Base-by-base conservation (phyloP, 1,284 basidiomycete genomes). In the Puccinia coronata region DNA sequence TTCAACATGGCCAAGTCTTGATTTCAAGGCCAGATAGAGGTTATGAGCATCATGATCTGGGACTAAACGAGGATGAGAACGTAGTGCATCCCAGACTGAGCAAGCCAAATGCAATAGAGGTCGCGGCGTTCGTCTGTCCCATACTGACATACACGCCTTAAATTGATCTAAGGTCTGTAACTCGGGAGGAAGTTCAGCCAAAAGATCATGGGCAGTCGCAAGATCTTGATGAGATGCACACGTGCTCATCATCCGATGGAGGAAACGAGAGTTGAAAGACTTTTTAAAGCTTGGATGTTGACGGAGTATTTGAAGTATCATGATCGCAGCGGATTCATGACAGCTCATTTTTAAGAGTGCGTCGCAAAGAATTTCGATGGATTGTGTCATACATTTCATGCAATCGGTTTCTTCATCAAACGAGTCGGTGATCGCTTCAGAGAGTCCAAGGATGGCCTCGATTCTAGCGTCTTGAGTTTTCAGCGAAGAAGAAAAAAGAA, bases 211-310 rank as follows among this genome's bases (percentile, higher is more conserved):
- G 28, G 77, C 77, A 41, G 28, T 34, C 20, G 43, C 25, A 12
- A 79, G 65, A 55, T 70, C 43, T 31, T 79, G 77, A 61, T 79
- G 77, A 12, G 77, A 79, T 31, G 67, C 77, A 71, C 77, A 79
- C 8, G 77, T 79, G 53, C 55, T 57, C 77, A 79, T 79, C 20
- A 79, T 23, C 18, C 36, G 63, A 53, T 71, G 77, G 28, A 79
- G 67, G 49, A 79, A 79, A 14, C 20, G 20, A 70, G 77, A 67
- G 53, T 28, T 20, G 47, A 79, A 59, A 16, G 16, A 57, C 25
- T 79, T 59, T 43, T 2, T 11, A 14, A 61, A 70, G 61, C 36
- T 39, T 6, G 77, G 65, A 47, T 61, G 53, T 53, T 61, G 49
- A 51, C 55, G 49, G 18, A 79, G 51, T 31, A 71, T 61, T 65